Evolutionary conservation across 495 filamentous ascomycete species (phyloP), one percentile per base, ranked within the genome.

Genomic region (Neurospora sublineolata): DNA sequence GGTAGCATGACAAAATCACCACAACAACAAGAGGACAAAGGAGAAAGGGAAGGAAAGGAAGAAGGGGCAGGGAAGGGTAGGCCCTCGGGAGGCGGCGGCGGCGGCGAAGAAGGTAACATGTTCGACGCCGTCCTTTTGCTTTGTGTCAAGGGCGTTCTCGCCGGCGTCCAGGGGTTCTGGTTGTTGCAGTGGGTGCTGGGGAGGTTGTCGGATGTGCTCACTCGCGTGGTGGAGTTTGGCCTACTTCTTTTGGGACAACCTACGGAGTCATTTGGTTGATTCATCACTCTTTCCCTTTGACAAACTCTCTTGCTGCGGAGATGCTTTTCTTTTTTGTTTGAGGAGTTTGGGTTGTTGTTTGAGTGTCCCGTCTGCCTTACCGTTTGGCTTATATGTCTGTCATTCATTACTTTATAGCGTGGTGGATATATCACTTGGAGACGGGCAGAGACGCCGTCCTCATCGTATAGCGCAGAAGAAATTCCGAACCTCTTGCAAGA

Each of bases 201-300:
- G 2, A 72, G 72, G 69, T 70, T 76, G 44, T 72, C 68, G 4
- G 77, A 76, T 27, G 76, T 68, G n/a, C 44, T 80, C 67, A 73
- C 70, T 3, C 79, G 75, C 74, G 41, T 69, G 23, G 76, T 79
- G 16, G 80, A 81, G 71, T 30, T 79, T 64, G 76, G 74, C 1
- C 40, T 80, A 73, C 71, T 78, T 33, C 38, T 81, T 33, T 18
- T 78, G 23, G 52, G 52, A 8, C 52, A 60, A 16, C 52, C 52
- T 60, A 18, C 52, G 12, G 52, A 60, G 12, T 30, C 52, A 60
- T 3, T 30, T 60, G 7, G 52, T 60, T 60, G 52, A 52, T 36
- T 36, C 33, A 36, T 52, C 46, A 3, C 11, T 58, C 9, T 46
- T 11, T 23, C 4, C 10, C n/a, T 11, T 23, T 20, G 42, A 12